Conservation (phyloP, 78 protist species). For the Anaeramoeba flamelloides region DNA sequence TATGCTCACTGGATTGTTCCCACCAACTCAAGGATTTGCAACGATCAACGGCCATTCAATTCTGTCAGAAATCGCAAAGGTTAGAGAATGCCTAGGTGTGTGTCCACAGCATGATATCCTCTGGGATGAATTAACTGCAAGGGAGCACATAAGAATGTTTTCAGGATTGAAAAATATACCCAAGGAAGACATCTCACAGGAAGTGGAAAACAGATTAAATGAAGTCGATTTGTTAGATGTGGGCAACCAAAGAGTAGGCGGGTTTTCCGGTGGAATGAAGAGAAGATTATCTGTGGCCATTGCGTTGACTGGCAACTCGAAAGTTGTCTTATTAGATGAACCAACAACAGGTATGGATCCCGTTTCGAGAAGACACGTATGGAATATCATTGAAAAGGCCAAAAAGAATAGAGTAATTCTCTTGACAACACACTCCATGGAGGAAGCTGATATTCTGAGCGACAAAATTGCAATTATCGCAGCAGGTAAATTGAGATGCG, state of each 20-base stretch:
- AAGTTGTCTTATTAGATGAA: constrained; percentile 25
- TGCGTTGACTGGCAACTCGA: constrained; percentile 42
- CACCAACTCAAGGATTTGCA: constrained; percentile 18
- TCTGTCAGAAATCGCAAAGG: background rate
- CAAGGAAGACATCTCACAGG: background rate
- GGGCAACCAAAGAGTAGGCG: constrained; percentile 16
- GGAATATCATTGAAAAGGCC: constrained; percentile 20
- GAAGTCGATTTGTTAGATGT: constrained; percentile 24
- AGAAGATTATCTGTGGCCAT: constrained; percentile 56
- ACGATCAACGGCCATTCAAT: background rate
- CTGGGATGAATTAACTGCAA: constrained; percentile 26
- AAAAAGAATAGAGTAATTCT: constrained; percentile 17
- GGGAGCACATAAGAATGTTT: constrained; percentile 37
- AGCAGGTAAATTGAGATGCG: constrained; percentile 26
- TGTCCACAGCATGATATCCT: constrained; percentile 57
- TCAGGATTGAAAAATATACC: constrained; percentile 1
- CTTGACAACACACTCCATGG: constrained; percentile 40
- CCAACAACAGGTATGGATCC: constrained; percentile 42
- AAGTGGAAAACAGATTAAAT: constrained; percentile 2
- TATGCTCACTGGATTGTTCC: constrained; percentile 51
- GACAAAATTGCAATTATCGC: constrained; percentile 32
- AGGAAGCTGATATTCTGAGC: constrained; percentile 39
- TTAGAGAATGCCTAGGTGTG: constrained; percentile 39
- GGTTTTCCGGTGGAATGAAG: constrained; percentile 57
- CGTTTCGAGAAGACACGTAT: constrained; percentile 10